Evolutionary conservation across 2,329 filamentous ascomycete species (phyloP).

Genomic region (Teratosphaeria zuluensis): DNA sequence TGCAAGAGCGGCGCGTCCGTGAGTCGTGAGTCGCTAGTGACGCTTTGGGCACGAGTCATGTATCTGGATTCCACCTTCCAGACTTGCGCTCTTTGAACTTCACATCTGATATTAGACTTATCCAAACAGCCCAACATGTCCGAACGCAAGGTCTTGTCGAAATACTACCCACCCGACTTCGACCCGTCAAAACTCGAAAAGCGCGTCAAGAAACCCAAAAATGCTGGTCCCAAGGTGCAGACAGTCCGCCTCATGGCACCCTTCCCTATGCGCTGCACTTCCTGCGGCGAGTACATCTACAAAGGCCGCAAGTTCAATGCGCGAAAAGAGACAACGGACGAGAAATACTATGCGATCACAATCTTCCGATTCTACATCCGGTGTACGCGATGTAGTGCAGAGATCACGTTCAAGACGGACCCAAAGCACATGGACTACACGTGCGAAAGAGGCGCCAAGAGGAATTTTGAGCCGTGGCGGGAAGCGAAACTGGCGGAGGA

Average conservation of each 20-base stretch:
- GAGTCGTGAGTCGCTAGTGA: no score
- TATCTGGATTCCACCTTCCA: no score
- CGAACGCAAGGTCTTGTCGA: slow-evolving; percentile 69
- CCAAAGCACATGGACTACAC: slow-evolving; percentile 91
- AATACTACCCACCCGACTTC: slow-evolving; percentile 69
- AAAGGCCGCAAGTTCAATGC: slow-evolving; percentile 93
- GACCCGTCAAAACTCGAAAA: slow-evolving; percentile 68
- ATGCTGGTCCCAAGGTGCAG: slow-evolving; percentile 68
- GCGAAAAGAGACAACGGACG: slow-evolving; percentile 81
- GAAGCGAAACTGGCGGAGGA: slow-evolving; percentile 58
- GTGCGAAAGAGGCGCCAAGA: slow-evolving; percentile 70
- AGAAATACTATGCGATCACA: slow-evolving; percentile 79
- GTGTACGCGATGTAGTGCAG: slow-evolving; percentile 74
- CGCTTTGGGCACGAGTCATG: no score
- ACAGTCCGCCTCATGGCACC: slow-evolving; percentile 86
- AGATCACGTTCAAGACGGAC: slow-evolving; percentile 91
- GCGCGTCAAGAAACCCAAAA: slow-evolving; percentile 55
- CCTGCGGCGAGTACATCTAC: slow-evolving; percentile 74
- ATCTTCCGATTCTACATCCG: slow-evolving; percentile 78
- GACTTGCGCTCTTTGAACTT: no score
- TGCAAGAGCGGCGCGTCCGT: no score
- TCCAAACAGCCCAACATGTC: slow-evolving; percentile 51
- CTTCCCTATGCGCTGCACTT: slow-evolving; percentile 67
- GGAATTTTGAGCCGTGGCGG: slow-evolving; percentile 91
- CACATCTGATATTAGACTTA: no score